Base-by-base conservation (phyloP, 495 filamentous ascomycete species). In the Penicillium pulvis region DNA sequence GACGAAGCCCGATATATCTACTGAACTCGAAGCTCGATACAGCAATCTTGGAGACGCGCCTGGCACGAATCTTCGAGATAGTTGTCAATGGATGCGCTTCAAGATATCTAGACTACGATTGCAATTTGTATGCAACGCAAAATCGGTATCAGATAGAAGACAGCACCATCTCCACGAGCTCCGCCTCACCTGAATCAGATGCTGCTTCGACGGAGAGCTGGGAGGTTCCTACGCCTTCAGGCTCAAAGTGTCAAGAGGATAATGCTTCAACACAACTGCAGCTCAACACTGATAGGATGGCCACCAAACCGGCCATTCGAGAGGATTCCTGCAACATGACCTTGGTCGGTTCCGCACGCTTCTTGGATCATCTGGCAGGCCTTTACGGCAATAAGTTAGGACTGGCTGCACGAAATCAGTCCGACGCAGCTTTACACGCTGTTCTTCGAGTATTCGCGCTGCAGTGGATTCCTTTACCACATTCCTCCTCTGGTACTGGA, bases 321-420 rank as follows among this genome's bases (percentile, higher is more conserved):
- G 51, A 39, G 17, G 35, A 51, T 3, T 9, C 14, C 5, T 33
- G 23, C 8, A 48, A 52, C 6, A 57, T 67, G 16, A 65, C 65
- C 1, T 42, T 65, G 30, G 39, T 69, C 5, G 69, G 69, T 6
- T 58, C 57, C 17, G 50, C 57, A 35, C 55, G 58, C 5, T 71
- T 69, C n/a, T 39, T 71, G 35, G 69, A 71, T 48, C 66, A 71
- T 56, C 69, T 71, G 23, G 58, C 57, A 28, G 55, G 59, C 20
- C 53, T 71, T 3, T 71, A 69, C 36, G 66, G 62, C 6, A 71
- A 71, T 39, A 47, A 47, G 33, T 20, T 69, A n/a, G 47, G 31
- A 5, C 39, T 23, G 1, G 14, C 44, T 39, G 58, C 55, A 6
- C 53, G 50, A 33, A 63, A 14, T 54, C 48, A 60, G 44, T 61